Evolutionary conservation across 805 yeast species (phyloP), one percentile per base, ranked within the genome.

Genomic region (Candida wancherniae): DNA sequence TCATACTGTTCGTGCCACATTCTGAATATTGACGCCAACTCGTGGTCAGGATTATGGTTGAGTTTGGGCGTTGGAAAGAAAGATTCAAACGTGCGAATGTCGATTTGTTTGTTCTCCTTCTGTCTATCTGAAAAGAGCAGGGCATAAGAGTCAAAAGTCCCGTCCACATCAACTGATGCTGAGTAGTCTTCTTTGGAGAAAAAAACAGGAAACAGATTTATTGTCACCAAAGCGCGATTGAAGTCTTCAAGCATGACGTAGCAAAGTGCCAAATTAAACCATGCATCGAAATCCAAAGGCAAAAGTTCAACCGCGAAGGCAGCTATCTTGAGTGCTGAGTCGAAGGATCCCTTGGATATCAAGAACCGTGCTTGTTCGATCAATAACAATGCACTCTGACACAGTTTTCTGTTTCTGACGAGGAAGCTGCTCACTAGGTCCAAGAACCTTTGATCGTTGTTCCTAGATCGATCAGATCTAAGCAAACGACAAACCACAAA

Each of bases 271-370:
- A 85, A 60, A 21, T 64, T 61, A 36, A 71, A 73, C 95, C 95
- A 85, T 17, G 81, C 62, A 30, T 69, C 72, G 50, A 80, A 85
- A 51, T 81, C 90, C 2, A 84, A 66, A 0, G 95, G 95, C n/a
- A 83, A 63, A 2, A 82, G 65, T 29, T 71, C 64, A 12, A 82
- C 77, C 4, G 87, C 73, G 15, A 73, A 64, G 12, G 67, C 57
- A 0, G 94, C 82, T 7, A 80, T 58, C 14, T 64, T 55, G 11
- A 75, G 51, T 0, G 95, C 94, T 24, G 73, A 50, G 22, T 67
- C 71, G 11, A 67, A 61, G n/a, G 74, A 48, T 15, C 62, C 55
- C 49, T 79, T 80, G 6, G 69, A 48, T 4, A 80, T 56, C 33
- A 85, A 61, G 47, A 78, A 83, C 41, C 69, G 66, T 1, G 82